Evolutionary conservation across 108 stramenopile genomes (phyloP), one percentile per base, ranked within the genome.

Genomic region (Cyclotella atomus): DNA sequence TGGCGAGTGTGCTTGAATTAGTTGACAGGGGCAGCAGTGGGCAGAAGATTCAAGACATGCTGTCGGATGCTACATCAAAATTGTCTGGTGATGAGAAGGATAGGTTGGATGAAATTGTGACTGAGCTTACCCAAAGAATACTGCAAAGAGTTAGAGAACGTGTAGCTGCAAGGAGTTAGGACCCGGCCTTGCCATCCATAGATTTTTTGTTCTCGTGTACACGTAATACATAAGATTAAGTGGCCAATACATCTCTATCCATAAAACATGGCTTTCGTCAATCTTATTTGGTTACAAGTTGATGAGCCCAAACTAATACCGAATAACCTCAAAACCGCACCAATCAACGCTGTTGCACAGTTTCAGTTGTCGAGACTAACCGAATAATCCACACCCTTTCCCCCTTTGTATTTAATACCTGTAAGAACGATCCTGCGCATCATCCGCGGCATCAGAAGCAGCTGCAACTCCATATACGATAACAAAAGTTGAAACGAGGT

Each of bases 361-460:
- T n/a, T n/a, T n/a, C n/a, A n/a, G n/a, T n/a, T n/a, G n/a, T n/a
- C n/a, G n/a, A n/a, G n/a, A n/a, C n/a, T n/a, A n/a, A n/a, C n/a
- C n/a, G n/a, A n/a, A n/a, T n/a, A n/a, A n/a, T n/a, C n/a, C n/a
- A n/a, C n/a, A n/a, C n/a, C n/a, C n/a, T n/a, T n/a, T n/a, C n/a
- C n/a, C n/a, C n/a, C n/a, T n/a, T n/a, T n/a, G n/a, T n/a, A 44
- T 35, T 75, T 75, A 84, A 69, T 81, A 84, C 35, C 83, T 79
- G 69, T 84, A 79, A 15, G 79, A 80, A 35, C 70, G 79, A 54
- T 81, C 79, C 64, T 80, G 79, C 19, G 83, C 83, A 49, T 47
- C 64, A 71, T 84, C 83, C 1, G 77, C 77, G 24, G 78, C 76
- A 25, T 84, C 83, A 4, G 79, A 54, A 17, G 49, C 47, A 23